Percentiles rank a stretch among this genome's conserved stretches.
phyloP scores from a whole-genome alignment of 768 basidiomycete species.

The Suillus subaureus region DNA sequence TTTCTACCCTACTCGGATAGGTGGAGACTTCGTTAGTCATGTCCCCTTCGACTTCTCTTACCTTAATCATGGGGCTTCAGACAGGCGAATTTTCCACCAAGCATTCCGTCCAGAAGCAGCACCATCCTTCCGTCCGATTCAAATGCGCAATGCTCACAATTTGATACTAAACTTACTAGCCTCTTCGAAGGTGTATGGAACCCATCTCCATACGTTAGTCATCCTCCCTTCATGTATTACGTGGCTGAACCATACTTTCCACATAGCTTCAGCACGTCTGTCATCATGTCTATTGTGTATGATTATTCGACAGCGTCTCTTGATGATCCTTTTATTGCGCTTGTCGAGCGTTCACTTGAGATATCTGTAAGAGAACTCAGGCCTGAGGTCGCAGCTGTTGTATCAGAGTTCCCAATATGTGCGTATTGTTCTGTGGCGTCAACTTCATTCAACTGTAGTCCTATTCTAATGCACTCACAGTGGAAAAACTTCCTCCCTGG shows the following conservation, averaged over 20 bases:
- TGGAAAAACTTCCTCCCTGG: conserved; percentile 25
- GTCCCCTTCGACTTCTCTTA: neutral
- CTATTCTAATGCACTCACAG: conserved; percentile 7
- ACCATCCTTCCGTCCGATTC: conserved; percentile 33
- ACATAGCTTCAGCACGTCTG: conserved; percentile 22
- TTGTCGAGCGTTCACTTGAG: conserved; percentile 16
- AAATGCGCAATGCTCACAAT: conserved; percentile 34
- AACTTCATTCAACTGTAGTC: neutral
- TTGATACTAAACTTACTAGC: conserved; percentile 29
- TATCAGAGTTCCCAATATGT: conserved; percentile 22
- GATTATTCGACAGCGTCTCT: conserved; percentile 20
- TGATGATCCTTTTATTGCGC: conserved; percentile 24
- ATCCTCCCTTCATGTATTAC: neutral
- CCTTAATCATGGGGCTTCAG: neutral
- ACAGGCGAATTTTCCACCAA: conserved; percentile 38
- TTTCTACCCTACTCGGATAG: conserved; percentile 30
- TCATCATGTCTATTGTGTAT: conserved; percentile 28
- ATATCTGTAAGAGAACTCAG: conserved; percentile 18
- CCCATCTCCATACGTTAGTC: conserved; percentile 26
- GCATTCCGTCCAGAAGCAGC: conserved; percentile 33
- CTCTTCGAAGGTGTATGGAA: conserved; percentile 23
- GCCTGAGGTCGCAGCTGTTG: conserved; percentile 19
- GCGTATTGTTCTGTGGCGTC: conserved; percentile 5
- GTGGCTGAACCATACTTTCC: neutral
- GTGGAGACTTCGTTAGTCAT: conserved; percentile 26